Conservation (phyloP, 495 filamentous ascomycete species). For the Sporormia fimetaria region DNA sequence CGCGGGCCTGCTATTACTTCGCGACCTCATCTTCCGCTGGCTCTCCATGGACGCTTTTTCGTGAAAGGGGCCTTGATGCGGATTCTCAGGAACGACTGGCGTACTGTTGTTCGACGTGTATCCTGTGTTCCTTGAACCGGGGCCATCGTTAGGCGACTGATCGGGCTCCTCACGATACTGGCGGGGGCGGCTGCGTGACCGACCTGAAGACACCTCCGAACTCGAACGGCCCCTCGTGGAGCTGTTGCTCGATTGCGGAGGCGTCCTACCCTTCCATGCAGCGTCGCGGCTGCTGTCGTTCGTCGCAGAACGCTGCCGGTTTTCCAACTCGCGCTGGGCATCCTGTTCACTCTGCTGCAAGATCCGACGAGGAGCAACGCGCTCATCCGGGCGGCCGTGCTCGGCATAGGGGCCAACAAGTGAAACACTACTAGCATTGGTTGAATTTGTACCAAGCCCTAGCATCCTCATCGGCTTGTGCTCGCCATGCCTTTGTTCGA, state of each 20-base stretch:
- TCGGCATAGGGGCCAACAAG: slow-evolving; percentile 33
- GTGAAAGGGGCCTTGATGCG: slow-evolving; percentile 12
- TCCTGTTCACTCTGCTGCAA: slow-evolving; percentile 28
- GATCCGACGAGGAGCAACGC: slow-evolving; percentile 33
- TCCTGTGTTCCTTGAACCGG: slow-evolving; percentile 13
- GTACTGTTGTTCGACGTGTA: slow-evolving; percentile 20
- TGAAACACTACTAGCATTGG: slow-evolving; percentile 39
- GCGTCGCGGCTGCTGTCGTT: slow-evolving; percentile 18
- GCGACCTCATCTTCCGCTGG: slow-evolving; percentile 19
- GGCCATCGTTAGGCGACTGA: slow-evolving; percentile 33
- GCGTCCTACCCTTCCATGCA: slow-evolving; percentile 16
- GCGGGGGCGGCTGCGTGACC: slow-evolving; percentile 30
- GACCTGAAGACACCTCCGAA: slow-evolving; percentile 32
- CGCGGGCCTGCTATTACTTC: slow-evolving; percentile 26
- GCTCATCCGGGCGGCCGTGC: slow-evolving; percentile 39
- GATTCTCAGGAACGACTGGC: slow-evolving; percentile 16
- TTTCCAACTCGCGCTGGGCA: slow-evolving; percentile 25
- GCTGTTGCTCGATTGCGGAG: slow-evolving; percentile 24
- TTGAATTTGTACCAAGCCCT: slow-evolving; percentile 41
- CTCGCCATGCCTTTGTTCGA: slow-evolving; percentile 28
- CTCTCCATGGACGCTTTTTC: slow-evolving; percentile 12
- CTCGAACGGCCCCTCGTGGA: slow-evolving; percentile 31
- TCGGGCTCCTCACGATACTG: slow-evolving; percentile 35
- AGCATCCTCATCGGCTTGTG: slow-evolving; percentile 61
- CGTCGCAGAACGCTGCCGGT: slow-evolving; percentile 10